Conservation (phyloP, 345 rosid species). For the Moricandia arvensis region DNA sequence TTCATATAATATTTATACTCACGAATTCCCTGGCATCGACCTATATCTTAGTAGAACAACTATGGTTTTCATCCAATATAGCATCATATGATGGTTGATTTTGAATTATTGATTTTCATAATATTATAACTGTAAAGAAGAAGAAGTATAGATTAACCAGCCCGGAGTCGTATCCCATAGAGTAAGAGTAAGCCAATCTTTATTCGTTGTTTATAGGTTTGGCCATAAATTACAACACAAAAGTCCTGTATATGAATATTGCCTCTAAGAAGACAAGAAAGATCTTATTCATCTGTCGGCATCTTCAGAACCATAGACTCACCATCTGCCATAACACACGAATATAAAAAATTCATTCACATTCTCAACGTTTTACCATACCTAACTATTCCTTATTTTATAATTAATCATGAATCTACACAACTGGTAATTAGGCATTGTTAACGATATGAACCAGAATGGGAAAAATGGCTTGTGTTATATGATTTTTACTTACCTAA, state of each 20-base stretch:
- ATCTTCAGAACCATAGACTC: slow-evolving; percentile 33
- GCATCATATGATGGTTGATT: too few relatives aligned
- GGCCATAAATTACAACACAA: slow-evolving; percentile 19
- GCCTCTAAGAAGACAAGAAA: slow-evolving; percentile 3
- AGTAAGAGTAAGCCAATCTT: slow-evolving; percentile 13
- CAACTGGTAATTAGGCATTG: not conserved
- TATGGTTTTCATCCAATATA: too few relatives aligned
- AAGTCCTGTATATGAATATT: slow-evolving; percentile 11
- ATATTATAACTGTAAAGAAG: not conserved
- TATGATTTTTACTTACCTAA: slow-evolving; percentile 45
- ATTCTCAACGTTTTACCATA: slow-evolving; percentile 4
- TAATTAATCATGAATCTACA: not conserved
- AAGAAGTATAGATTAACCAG: not conserved
- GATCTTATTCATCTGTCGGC: slow-evolving; percentile 21
- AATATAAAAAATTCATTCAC: not conserved
- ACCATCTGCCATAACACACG: slow-evolving; percentile 14
- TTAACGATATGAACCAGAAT: not conserved
- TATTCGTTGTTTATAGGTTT: slow-evolving; percentile 16
- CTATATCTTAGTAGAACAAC: too few relatives aligned
- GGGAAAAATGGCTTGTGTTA: not conserved
- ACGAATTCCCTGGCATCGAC: too few relatives aligned
- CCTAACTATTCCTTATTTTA: not conserved
- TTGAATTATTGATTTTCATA: not conserved
- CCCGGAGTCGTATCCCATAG: not conserved
- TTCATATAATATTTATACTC: too few relatives aligned